These are phyloP conservation scores for Paraconiothyrium sp. DNA, from an alignment of 2,329 filamentous ascomycete genomes.

Conservation along the genomic window DNA sequence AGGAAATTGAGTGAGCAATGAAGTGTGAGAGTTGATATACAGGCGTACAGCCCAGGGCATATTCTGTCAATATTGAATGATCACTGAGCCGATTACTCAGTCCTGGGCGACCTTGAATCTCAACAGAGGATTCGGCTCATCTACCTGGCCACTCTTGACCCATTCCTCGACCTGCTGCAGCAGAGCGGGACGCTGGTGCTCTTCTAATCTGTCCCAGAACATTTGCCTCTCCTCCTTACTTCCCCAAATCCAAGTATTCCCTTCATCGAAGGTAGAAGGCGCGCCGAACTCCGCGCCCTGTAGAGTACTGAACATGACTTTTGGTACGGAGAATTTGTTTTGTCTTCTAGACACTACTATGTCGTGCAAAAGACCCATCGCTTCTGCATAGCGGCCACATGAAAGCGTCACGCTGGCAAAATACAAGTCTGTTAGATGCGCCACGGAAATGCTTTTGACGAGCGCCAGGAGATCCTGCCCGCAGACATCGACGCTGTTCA, in stretches of 20 bases:
- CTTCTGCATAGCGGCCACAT: background rate
- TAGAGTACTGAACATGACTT: background rate
- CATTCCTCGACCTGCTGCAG: background rate
- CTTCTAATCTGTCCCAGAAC: background rate
- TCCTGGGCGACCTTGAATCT: background rate
- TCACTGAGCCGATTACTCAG: background rate
- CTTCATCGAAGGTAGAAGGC: background rate
- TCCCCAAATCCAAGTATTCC: background rate
- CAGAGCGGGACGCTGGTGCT: background rate
- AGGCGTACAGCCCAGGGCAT: no score
- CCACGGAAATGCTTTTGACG: background rate
- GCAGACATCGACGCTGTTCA: background rate
- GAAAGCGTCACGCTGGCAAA: background rate
- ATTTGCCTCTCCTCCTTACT: background rate
- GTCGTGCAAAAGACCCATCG: background rate
- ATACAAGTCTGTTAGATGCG: background rate
- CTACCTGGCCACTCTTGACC: background rate
- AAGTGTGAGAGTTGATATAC: no score
- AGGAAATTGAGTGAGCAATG: no score
- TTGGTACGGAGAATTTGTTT: background rate
- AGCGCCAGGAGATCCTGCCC: background rate
- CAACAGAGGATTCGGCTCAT: background rate
- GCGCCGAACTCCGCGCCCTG: background rate
- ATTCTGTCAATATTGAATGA: background rate
- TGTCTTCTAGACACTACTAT: background rate